Evolutionary conservation across 805 yeast species (phyloP).

Genomic region (Candida broadrunensis): DNA sequence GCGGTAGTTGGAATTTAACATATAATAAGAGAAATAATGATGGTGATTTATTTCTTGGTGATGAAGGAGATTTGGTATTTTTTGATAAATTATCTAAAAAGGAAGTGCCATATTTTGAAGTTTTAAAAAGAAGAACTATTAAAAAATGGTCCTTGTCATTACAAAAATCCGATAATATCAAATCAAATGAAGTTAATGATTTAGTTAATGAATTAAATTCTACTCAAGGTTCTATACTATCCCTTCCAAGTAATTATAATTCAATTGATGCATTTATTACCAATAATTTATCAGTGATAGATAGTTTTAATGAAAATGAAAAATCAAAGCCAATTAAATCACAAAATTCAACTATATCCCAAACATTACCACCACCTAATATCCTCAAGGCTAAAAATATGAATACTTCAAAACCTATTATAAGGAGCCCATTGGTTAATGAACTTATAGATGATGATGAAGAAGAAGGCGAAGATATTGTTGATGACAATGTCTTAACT

Average conservation of each 20-base stretch:
- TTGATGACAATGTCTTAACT: neutral
- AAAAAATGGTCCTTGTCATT: slow-evolving; percentile 31
- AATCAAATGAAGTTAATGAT: neutral
- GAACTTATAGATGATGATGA: neutral
- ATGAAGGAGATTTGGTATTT: slow-evolving; percentile 71
- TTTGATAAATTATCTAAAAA: slow-evolving; percentile 55
- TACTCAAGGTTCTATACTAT: slow-evolving; percentile 17
- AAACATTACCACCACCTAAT: neutral
- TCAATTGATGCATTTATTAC: slow-evolving; percentile 30
- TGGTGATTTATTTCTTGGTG: slow-evolving; percentile 60
- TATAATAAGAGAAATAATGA: slow-evolving; percentile 46
- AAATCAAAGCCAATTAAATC: neutral
- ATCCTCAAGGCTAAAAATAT: neutral
- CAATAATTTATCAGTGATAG: slow-evolving; percentile 25
- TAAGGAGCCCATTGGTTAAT: neutral
- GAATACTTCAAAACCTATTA: neutral
- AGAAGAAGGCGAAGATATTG: neutral
- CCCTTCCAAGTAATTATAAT: slow-evolving; percentile 14
- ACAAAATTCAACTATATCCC: neutral
- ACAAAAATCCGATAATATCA: slow-evolving; percentile 11
- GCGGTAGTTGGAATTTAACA: slow-evolving; percentile 73
- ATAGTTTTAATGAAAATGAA: slow-evolving; percentile 7
- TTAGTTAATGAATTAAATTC: slow-evolving; percentile 17
- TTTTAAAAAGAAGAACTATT: slow-evolving; percentile 30
- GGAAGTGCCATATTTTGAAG: slow-evolving; percentile 41